Evolutionary conservation across 805 yeast species (phyloP).

Genomic region (Debaryomyces maramus): DNA sequence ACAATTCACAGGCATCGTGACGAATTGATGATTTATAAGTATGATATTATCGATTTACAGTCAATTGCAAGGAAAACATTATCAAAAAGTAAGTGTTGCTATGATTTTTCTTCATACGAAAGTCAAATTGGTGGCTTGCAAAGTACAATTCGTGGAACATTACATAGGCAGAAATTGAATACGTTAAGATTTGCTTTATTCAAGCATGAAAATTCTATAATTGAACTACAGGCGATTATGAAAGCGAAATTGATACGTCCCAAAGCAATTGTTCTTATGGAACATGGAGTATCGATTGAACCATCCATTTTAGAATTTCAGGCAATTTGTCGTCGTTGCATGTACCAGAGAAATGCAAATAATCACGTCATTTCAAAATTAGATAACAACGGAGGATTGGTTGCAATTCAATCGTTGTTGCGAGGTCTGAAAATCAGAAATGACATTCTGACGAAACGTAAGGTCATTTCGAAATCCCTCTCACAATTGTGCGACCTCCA

Average conservation of each 20-base stretch:
- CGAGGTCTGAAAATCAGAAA: slow-evolving; percentile 38
- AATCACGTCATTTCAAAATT: slow-evolving; percentile 18
- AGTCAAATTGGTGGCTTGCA: slow-evolving; percentile 35
- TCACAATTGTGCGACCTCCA: slow-evolving; percentile 33
- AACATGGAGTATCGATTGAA: slow-evolving; percentile 21
- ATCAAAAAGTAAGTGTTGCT: slow-evolving; percentile 8
- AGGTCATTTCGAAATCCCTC: slow-evolving; percentile 8
- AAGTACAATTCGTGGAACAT: slow-evolving; percentile 42
- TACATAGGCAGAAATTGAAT: slow-evolving; percentile 24
- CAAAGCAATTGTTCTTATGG: slow-evolving; percentile 22
- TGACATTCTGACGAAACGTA: slow-evolving; percentile 7
- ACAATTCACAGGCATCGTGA: slow-evolving; percentile 37
- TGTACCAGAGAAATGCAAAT: slow-evolving; percentile 19
- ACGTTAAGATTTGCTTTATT: slow-evolving; percentile 10
- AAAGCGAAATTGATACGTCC: slow-evolving; percentile 21
- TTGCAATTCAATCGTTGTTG: slow-evolving; percentile 38
- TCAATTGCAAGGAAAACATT: slow-evolving; percentile 33
- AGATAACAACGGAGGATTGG: slow-evolving; percentile 17
- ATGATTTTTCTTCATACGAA: slow-evolving; percentile 15
- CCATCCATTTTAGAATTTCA: slow-evolving; percentile 27
- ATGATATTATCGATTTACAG: slow-evolving; percentile 41
- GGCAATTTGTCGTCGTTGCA: slow-evolving; percentile 26
- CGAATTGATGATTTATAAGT: slow-evolving; percentile 27
- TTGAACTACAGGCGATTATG: slow-evolving; percentile 40
- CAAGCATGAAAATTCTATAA: slow-evolving; percentile 17